phyloP scores from a whole-genome alignment of 208 protist species.

The Trypanosoma cruzi region DNA sequence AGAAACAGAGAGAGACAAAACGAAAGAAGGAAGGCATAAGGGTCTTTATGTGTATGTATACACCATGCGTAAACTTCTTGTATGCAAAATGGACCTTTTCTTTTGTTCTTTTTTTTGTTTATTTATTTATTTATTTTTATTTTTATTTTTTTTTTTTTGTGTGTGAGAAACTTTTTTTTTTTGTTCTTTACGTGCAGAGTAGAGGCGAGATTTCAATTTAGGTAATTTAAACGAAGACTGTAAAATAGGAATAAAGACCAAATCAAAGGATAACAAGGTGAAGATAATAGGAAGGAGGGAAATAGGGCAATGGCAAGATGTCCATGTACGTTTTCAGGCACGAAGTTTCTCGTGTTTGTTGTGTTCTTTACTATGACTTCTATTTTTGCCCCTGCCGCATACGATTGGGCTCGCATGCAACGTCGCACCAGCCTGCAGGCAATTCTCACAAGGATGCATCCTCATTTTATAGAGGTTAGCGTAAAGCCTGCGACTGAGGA shows the following conservation, averaged over 20 bases:
- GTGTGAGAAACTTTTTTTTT: neutral
- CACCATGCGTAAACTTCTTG: neutral
- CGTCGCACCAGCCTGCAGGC: slow-evolving; percentile 53
- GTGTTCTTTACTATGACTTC: slow-evolving; percentile 26
- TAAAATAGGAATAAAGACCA: too few species aligned
- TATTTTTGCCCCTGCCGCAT: slow-evolving; percentile 38
- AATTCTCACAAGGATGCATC: slow-evolving; percentile 56
- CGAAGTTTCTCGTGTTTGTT: slow-evolving; percentile 17
- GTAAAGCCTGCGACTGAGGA: slow-evolving; percentile 35
- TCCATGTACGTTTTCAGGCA: neutral
- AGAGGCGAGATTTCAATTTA: neutral
- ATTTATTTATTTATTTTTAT: slow-evolving; percentile 16
- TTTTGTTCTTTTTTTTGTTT: slow-evolving; percentile 22
- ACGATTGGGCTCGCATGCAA: slow-evolving; percentile 47
- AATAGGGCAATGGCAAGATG: neutral
- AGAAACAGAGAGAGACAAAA: neutral
- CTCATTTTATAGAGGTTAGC: slow-evolving; percentile 43
- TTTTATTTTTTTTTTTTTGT: slow-evolving; percentile 21
- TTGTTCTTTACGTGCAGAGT: neutral
- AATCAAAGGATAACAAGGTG: neutral
- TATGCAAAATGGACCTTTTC: neutral
- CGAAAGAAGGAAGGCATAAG: neutral
- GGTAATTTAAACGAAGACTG: too few species aligned
- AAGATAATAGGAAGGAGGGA: neutral
- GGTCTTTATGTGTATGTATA: neutral